Evolutionary conservation across 202 grass and related monocot species (phyloP).

Genomic region (Schoenoplectus tabernaemontani): DNA sequence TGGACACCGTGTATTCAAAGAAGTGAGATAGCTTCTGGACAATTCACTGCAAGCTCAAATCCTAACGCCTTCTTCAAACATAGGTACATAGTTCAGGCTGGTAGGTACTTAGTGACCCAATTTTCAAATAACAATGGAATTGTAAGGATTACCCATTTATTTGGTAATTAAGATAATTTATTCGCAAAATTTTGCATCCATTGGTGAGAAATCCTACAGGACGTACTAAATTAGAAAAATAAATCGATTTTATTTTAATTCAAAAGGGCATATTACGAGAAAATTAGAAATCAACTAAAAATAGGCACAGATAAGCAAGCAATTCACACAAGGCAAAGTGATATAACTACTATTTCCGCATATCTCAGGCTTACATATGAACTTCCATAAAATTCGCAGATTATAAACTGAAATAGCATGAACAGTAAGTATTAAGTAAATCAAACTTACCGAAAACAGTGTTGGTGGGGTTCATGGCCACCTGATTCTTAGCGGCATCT

Average conservation of each 20-base stretch:
- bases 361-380: not conserved
- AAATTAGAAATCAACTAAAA: not conserved
- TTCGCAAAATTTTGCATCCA: not conserved
- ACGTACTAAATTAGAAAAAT: not conserved
- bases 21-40: too few species aligned
- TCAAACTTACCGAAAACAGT: constrained; percentile 27
- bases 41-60: too few species aligned
- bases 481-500: constrained; percentile 39
- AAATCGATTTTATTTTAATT: not conserved
- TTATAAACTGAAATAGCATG: not conserved
- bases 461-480: constrained; percentile 37
- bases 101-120: too few species aligned
- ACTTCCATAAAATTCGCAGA: not conserved
- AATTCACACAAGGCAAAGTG: too few species aligned
- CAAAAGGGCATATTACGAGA: not conserved
- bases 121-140: too few species aligned
- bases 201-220: not conserved
- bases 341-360: too few species aligned
- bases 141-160: too few species aligned
- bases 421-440: not conserved
- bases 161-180: not conserved
- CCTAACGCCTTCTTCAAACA: too few species aligned
- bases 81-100: too few species aligned
- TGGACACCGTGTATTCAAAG: too few species aligned
- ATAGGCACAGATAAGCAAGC: too few species aligned